These are phyloP conservation scores for Vigna reflexopilosa DNA, from an alignment of 306 rosid genomes.

Conservation along the genomic window DNA sequence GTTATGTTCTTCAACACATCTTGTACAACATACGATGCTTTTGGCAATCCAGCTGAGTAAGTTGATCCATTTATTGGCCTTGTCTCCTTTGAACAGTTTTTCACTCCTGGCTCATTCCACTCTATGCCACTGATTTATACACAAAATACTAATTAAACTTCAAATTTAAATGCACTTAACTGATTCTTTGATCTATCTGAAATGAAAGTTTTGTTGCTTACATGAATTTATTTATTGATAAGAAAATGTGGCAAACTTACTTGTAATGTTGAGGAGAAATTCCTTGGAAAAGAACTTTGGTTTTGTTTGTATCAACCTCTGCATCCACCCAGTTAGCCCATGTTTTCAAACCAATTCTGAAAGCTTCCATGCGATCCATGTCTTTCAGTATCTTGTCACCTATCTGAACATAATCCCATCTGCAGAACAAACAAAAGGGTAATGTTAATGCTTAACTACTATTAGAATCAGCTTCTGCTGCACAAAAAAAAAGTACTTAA, in stretches of 20 bases:
- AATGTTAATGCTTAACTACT: not conserved
- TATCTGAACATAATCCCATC: constrained; percentile 77
- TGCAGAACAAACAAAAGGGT: constrained; percentile 36
- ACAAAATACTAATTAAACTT: not conserved
- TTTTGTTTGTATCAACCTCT: constrained; percentile 52
- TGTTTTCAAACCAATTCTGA: constrained; percentile 59
- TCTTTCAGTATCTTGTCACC: constrained; percentile 55
- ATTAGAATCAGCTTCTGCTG: not conserved
- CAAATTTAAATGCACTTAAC: too few relatives aligned
- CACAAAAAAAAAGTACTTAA: not conserved
- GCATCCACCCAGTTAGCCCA: constrained; percentile 77
- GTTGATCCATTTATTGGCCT: constrained; percentile 62
- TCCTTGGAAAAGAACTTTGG: constrained; percentile 72
- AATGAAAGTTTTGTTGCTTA: too few relatives aligned
- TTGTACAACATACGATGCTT: constrained; percentile 47
- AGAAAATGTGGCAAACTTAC: constrained; percentile 44
- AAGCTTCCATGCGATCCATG: constrained; percentile 80
- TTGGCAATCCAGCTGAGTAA: constrained; percentile 56
- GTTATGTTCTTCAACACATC: constrained; percentile 47
- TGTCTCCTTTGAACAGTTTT: constrained; percentile 65
- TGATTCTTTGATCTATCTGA: too few relatives aligned
- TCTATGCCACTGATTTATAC: constrained; percentile 53
- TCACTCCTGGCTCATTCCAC: constrained; percentile 58
- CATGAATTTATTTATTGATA: not conserved
- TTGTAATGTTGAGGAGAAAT: constrained; percentile 71